Base-by-base conservation (phyloP, 2,329 filamentous ascomycete species). In the Metarhizium humberi region DNA sequence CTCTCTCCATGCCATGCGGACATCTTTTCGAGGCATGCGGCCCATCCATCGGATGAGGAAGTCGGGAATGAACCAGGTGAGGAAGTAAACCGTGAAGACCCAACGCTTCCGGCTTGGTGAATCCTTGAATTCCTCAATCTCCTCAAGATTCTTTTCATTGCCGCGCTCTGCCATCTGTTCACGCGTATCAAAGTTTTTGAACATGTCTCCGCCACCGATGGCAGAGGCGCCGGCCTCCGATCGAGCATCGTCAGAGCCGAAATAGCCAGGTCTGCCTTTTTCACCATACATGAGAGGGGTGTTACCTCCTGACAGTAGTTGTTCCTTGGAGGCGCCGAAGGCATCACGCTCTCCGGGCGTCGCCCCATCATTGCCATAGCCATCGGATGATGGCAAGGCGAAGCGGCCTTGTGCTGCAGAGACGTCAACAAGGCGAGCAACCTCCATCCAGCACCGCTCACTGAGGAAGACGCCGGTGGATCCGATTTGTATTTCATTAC, bases 81-180 rank as follows among this genome's bases (percentile, higher is more conserved):
- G 74, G 36, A 87, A 59, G 67, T 86, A 96, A 40, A 95, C 90
- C 6, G 94, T 63, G 63, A 88, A 86, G 50, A 99, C 77, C 94
- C 94, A 99, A 60, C 94, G 84, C 74, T 92, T 95, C 59, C 94
- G 88, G 63, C 85, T 89, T 6, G 84, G 76, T 51, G 88, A 92
- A 57, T 89, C 83, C 49, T 82, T 82, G 59, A 86, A 82, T 64
- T 92, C 89, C 60, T 99, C 94, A 2, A 99, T 89, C 70, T 96
- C 92, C 57, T 89, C 84, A 73, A 96, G 82, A 16, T 89, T 85
- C 71, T 92, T 90, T 62, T 95, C 90, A 61, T 96, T 95, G 58
- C 90, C 90, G 62, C 95, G 92, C 72, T 97, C 92, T 0, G 92
- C 90, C 82, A 99, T 90, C 67, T 96, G 89, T 68, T 95, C 88